phyloP scores from a whole-genome alignment of 2,329 filamentous ascomycete species.

The Keithomyces neogunnii region DNA sequence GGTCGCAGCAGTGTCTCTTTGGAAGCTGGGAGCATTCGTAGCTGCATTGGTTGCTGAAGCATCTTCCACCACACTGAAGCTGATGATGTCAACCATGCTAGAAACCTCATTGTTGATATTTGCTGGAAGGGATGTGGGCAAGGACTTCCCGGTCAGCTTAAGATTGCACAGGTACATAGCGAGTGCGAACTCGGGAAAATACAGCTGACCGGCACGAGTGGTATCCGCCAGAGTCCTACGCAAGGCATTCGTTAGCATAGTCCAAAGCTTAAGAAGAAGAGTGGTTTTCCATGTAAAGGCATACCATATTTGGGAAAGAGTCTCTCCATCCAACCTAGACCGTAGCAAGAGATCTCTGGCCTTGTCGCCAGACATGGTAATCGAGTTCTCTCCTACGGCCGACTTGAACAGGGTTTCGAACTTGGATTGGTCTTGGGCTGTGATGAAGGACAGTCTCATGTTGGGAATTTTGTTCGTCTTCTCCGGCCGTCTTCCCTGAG shows the following conservation, averaged over 20 bases:
- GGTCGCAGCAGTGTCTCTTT: constrained; percentile 38
- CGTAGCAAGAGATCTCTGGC: constrained; percentile 81
- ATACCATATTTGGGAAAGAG: constrained; percentile 88
- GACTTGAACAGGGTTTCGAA: constrained; percentile 98
- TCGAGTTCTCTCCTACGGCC: constrained; percentile 74
- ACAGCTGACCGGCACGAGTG: constrained; percentile 88
- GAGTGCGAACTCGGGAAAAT: constrained; percentile 95
- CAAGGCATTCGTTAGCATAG: constrained; percentile 10
- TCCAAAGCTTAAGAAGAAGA: background rate
- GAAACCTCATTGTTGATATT: constrained; percentile 93
- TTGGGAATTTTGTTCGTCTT: constrained; percentile 77
- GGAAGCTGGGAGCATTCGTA: constrained; percentile 64
- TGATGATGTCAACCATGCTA: constrained; percentile 99
- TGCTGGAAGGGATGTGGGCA: constrained; percentile 71
- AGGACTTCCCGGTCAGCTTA: constrained; percentile 74
- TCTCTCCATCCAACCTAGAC: constrained; percentile 79
- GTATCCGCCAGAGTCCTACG: constrained; percentile 83
- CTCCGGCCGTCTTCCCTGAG: constrained; percentile 36
- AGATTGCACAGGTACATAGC: constrained; percentile 98
- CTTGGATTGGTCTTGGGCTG: constrained; percentile 86
- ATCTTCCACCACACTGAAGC: constrained; percentile 81
- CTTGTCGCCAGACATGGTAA: constrained; percentile 86
- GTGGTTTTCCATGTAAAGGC: constrained; percentile 10
- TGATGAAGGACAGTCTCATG: constrained; percentile 92
- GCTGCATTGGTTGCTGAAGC: constrained; percentile 38